Evolutionary conservation across 768 basidiomycete species (phyloP).

Genomic region (Nevesoporus exiguus): DNA sequence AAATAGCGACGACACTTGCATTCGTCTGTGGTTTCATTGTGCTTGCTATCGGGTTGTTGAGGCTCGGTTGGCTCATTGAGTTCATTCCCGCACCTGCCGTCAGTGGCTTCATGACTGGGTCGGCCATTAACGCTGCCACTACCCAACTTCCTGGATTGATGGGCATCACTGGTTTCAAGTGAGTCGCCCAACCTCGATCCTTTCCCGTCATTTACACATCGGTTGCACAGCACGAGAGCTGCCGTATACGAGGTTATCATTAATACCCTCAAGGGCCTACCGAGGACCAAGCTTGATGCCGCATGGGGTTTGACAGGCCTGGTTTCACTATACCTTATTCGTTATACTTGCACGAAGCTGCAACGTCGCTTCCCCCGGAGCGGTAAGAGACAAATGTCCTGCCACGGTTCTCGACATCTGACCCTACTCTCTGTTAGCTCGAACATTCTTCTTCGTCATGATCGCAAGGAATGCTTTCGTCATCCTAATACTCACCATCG

Average conservation of each 20-base stretch:
- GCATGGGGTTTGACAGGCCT: slow-evolving; percentile 86
- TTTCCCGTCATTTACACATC: background rate
- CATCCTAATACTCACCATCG: slow-evolving; percentile 80
- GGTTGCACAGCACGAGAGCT: slow-evolving; percentile 65
- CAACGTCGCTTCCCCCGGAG: slow-evolving; percentile 58
- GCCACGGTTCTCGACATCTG: background rate
- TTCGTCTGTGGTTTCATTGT: slow-evolving; percentile 91
- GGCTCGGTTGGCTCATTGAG: slow-evolving; percentile 93
- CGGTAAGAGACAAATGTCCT: slow-evolving; percentile 38
- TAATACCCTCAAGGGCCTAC: slow-evolving; percentile 85
- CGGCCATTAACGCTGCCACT: slow-evolving; percentile 87
- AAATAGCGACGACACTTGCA: slow-evolving; percentile 82
- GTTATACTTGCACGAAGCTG: slow-evolving; percentile 49
- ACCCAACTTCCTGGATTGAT: slow-evolving; percentile 89
- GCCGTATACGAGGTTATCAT: slow-evolving; percentile 87
- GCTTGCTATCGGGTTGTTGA: slow-evolving; percentile 81
- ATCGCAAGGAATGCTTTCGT: slow-evolving; percentile 85
- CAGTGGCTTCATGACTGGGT: slow-evolving; percentile 95
- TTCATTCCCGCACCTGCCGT: slow-evolving; percentile 87
- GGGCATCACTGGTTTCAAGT: slow-evolving; percentile 85
- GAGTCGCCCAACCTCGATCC: slow-evolving; percentile 27
- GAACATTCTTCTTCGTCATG: slow-evolving; percentile 72
- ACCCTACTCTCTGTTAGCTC: slow-evolving; percentile 39
- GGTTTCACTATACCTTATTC: slow-evolving; percentile 64
- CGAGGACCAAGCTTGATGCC: slow-evolving; percentile 70